Evolutionary conservation across 805 yeast species (phyloP).

Genomic region (Priceomyces castillae): DNA sequence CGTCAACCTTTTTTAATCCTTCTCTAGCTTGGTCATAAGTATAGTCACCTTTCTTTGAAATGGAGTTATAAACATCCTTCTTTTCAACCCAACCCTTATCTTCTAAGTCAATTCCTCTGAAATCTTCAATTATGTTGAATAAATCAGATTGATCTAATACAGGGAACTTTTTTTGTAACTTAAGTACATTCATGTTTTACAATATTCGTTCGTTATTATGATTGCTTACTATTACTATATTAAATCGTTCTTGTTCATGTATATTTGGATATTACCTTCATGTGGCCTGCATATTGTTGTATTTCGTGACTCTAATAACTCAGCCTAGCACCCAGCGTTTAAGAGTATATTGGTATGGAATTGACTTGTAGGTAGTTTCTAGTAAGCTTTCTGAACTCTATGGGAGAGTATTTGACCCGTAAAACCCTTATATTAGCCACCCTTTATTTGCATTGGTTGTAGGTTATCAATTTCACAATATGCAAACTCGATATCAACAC

Average conservation of each 20-base stretch:
- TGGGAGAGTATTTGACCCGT: no score
- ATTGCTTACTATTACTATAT: background rate
- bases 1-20: slow-evolving; percentile 83
- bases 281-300: slow-evolving; percentile 1
- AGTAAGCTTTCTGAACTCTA: no score
- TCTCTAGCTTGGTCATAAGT: slow-evolving; percentile 92
- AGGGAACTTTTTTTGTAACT: slow-evolving; percentile 75
- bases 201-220: background rate
- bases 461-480: background rate
- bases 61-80: slow-evolving; percentile 80
- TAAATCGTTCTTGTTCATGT: background rate
- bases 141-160: slow-evolving; percentile 81
- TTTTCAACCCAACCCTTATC: slow-evolving; percentile 95
- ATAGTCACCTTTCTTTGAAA: slow-evolving; percentile 74
- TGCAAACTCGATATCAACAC: background rate
- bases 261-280: background rate
- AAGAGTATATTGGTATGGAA: no score
- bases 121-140: slow-evolving; percentile 80
- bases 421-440: no score
- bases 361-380: no score
- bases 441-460: no score
- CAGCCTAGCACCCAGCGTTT: no score
- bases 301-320: background rate
- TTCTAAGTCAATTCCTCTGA: slow-evolving; percentile 78
- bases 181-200: slow-evolving; percentile 39